Conservation (phyloP, 2,329 filamentous ascomycete genomes). For the Ascomycota sp. region DNA sequence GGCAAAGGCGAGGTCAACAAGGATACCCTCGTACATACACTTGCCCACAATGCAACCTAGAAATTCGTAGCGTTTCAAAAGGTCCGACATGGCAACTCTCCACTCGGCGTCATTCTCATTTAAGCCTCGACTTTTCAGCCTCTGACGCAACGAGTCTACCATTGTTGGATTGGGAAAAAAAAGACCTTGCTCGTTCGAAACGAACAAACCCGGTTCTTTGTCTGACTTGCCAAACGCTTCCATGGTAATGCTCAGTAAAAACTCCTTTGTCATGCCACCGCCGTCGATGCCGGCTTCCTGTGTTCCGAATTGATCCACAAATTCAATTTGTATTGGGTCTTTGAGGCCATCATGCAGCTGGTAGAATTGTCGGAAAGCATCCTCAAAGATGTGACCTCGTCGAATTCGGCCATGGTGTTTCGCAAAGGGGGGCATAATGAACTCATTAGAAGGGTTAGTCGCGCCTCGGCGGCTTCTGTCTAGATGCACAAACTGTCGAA, state of each 20-base stretch:
- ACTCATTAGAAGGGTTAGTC: slow-evolving; percentile 1
- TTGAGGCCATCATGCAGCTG: slow-evolving; percentile 64
- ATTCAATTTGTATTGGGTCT: slow-evolving; percentile 90
- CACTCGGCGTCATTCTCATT: slow-evolving; percentile 33
- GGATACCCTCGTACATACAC: slow-evolving; percentile 89
- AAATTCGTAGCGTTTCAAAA: slow-evolving; percentile 70
- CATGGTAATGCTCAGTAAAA: slow-evolving; percentile 69
- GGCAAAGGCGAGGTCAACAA: slow-evolving; percentile 83
- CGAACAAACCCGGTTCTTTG: slow-evolving; percentile 38
- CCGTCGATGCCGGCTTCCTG: slow-evolving; percentile 90
- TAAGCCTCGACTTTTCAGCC: slow-evolving; percentile 29
- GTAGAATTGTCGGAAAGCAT: slow-evolving; percentile 73
- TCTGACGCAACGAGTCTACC: slow-evolving; percentile 46
- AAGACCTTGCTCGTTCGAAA: slow-evolving; percentile 66
- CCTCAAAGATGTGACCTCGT: slow-evolving; percentile 61
- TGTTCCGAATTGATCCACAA: slow-evolving; percentile 75
- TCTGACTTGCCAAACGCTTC: slow-evolving; percentile 53
- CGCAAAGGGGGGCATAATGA: slow-evolving; percentile 14
- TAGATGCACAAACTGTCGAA: slow-evolving; percentile 73
- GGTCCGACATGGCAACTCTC: slow-evolving; percentile 32
- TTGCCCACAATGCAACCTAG: slow-evolving; percentile 85
- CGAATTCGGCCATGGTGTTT: slow-evolving; percentile 63
- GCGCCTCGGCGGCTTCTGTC: slow-evolving; percentile 26
- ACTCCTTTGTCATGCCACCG: slow-evolving; percentile 93
- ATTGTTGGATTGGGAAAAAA: slow-evolving; percentile 74